phyloP scores from a whole-genome alignment of 768 basidiomycete species.

The Boletus sensibilis region DNA sequence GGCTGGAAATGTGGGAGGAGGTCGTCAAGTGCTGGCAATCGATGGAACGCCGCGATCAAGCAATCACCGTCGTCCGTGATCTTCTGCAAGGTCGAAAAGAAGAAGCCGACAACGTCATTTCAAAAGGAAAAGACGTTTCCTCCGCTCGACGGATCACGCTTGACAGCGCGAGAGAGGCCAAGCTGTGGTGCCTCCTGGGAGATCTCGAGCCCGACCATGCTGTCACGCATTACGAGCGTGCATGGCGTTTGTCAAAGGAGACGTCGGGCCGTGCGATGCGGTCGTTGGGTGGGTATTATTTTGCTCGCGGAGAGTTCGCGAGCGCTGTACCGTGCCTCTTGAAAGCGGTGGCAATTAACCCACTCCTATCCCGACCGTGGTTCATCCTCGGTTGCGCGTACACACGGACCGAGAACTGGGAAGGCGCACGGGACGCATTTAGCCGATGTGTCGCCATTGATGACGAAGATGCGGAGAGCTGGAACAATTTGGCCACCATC shows the following conservation, averaged over 20 bases:
- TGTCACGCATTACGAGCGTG: slow-evolving; percentile 70
- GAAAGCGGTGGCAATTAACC: slow-evolving; percentile 83
- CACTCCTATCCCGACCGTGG: slow-evolving; percentile 85
- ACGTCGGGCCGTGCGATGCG: slow-evolving; percentile 91
- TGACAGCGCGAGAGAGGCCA: slow-evolving; percentile 76
- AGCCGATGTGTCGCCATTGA: slow-evolving; percentile 85
- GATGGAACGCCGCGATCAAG: slow-evolving; percentile 78
- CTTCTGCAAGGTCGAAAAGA: slow-evolving; percentile 79
- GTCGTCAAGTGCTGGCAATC: slow-evolving; percentile 85
- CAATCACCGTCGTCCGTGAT: slow-evolving; percentile 77
- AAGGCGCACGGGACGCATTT: slow-evolving; percentile 80
- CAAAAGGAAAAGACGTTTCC: slow-evolving; percentile 54
- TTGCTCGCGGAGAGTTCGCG: slow-evolving; percentile 61
- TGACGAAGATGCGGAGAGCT: slow-evolving; percentile 96
- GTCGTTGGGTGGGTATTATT: slow-evolving; percentile 83
- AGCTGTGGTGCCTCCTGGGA: slow-evolving; percentile 92
- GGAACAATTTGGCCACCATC: slow-evolving; percentile 95
- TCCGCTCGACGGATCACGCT: slow-evolving; percentile 42
- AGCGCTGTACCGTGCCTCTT: slow-evolving; percentile 66
- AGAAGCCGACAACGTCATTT: slow-evolving; percentile 74
- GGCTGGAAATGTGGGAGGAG: slow-evolving; percentile 98
- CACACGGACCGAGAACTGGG: slow-evolving; percentile 82
- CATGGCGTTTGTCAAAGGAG: slow-evolving; percentile 78
- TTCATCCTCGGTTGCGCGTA: slow-evolving; percentile 94
- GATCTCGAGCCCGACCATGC: slow-evolving; percentile 81